Percentiles rank a stretch among this genome's conserved stretches.
These are phyloP conservation scores for Phytopythium boreale DNA, from an alignment of 352 stramenopile species.

Conservation along the genomic window DNA sequence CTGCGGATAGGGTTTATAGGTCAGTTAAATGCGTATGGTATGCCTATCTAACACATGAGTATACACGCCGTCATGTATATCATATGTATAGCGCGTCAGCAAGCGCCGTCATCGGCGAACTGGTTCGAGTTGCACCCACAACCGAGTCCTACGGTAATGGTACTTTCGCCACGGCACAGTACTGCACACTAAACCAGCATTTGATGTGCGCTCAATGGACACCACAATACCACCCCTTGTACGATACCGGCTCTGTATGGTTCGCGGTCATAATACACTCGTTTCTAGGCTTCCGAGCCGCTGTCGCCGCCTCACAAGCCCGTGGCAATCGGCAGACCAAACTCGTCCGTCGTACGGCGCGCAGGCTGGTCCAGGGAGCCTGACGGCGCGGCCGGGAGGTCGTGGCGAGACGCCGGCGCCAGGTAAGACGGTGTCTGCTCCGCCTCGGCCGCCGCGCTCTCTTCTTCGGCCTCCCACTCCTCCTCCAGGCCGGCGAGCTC, in stretches of 20 bases:
- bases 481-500: conserved; percentile 94
- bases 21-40: not conserved
- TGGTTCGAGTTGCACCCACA: too few species aligned
- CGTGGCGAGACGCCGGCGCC: conserved; percentile 42
- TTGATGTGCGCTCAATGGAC: too few species aligned
- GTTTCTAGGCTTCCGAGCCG: not conserved
- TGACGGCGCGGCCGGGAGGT: conserved; percentile 55
- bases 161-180: too few species aligned
- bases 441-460: conserved; percentile 24
- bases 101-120: too few species aligned
- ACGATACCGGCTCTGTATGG: too few species aligned
- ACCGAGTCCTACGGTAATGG: too few species aligned
- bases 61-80: not conserved
- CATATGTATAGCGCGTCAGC: not conserved
- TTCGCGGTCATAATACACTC: too few species aligned
- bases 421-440: conserved; percentile 69
- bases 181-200: too few species aligned
- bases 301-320: not conserved
- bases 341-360: conserved; percentile 56
- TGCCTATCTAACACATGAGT: not conserved
- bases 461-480: conserved; percentile 88
- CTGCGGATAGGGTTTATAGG: not conserved
- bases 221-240: too few species aligned
- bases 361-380: conserved; percentile 31
- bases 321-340: conserved; percentile 55